Conservation (phyloP, 495 filamentous ascomycete species). For the Lophiostoma macrostomum region DNA sequence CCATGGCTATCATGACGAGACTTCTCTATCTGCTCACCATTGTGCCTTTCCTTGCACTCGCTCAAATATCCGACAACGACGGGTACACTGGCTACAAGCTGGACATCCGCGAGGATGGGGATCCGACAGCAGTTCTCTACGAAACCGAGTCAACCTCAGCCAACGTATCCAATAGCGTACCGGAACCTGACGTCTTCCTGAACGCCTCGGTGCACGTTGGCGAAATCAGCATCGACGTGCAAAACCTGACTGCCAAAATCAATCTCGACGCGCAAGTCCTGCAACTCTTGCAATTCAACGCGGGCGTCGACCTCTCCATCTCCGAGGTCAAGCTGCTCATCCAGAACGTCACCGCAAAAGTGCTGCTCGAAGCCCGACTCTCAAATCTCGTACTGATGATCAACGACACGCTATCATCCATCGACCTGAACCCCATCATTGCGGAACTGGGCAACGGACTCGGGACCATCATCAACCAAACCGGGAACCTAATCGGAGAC, state of each 20-base stretch:
- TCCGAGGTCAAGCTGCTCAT: conserved; percentile 52
- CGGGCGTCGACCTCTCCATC: conserved; percentile 54
- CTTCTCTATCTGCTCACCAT: conserved; percentile 32
- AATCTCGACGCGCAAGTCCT: conserved; percentile 58
- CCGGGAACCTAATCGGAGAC: conserved; percentile 37
- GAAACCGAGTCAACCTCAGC: conserved; percentile 49
- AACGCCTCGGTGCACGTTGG: conserved; percentile 54
- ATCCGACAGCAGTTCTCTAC: conserved; percentile 49
- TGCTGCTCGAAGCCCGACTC: conserved; percentile 54
- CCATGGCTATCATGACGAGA: conserved; percentile 35
- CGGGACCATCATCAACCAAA: conserved; percentile 47
- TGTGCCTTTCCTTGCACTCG: conserved; percentile 19
- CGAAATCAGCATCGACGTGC: conserved; percentile 52
- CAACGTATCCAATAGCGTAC: conserved; percentile 41
- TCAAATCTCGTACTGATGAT: conserved; percentile 57
- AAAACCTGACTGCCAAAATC: conserved; percentile 58
- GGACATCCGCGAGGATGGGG: conserved; percentile 42
- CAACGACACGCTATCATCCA: conserved; percentile 48
- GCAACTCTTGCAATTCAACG: conserved; percentile 54
- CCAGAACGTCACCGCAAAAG: conserved; percentile 55
- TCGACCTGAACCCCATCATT: conserved; percentile 58
- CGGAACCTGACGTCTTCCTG: conserved; percentile 54
- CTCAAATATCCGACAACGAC: conserved; percentile 33
- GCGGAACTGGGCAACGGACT: conserved; percentile 51
- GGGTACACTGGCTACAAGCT: conserved; percentile 58